These are phyloP conservation scores for Teratosphaeria nubilosa DNA, from an alignment of 2,329 filamentous ascomycete species.

Conservation along the genomic window DNA sequence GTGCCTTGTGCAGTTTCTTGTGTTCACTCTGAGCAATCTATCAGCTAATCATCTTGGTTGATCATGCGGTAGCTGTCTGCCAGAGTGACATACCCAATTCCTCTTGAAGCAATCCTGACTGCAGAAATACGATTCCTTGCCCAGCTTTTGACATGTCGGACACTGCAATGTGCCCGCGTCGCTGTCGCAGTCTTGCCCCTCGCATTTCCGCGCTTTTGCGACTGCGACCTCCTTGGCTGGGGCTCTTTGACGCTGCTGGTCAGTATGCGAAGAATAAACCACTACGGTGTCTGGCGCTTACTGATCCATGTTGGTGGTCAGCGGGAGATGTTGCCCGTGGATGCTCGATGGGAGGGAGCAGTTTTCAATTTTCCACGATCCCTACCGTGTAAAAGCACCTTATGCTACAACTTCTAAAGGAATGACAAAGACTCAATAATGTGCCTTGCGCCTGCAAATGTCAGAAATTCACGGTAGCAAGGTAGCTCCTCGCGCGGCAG, in stretches of 20 bases:
- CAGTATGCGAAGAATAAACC: neutral
- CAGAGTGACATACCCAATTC: slow-evolving; percentile 67
- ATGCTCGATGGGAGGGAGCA: no score
- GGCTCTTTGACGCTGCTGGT: slow-evolving; percentile 6
- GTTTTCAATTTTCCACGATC: no score
- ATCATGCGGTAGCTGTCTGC: neutral
- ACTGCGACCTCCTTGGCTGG: slow-evolving; percentile 24
- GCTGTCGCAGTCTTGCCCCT: slow-evolving; percentile 75
- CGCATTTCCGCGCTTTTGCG: slow-evolving; percentile 57
- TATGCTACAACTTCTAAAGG: no score
- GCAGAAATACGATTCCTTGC: slow-evolving; percentile 90
- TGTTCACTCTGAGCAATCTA: slow-evolving; percentile 45
- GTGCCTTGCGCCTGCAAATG: neutral
- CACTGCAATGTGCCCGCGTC: slow-evolving; percentile 81
- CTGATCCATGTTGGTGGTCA: neutral
- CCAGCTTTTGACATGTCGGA: slow-evolving; percentile 85
- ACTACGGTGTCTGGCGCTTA: neutral
- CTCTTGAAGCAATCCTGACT: slow-evolving; percentile 98
- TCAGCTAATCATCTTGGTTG: neutral
- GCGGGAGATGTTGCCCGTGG: no score
- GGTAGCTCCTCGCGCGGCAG: neutral
- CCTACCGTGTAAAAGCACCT: no score
- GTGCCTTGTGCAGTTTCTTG: slow-evolving; percentile 74
- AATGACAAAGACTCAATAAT: neutral
- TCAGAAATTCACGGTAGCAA: neutral